A percentile compares a stretch with the other conserved stretches of the same genome.
These are phyloP conservation scores for Aureobasidium sp. DNA, from an alignment of 2,329 filamentous ascomycete genomes.

Conservation along the genomic window DNA sequence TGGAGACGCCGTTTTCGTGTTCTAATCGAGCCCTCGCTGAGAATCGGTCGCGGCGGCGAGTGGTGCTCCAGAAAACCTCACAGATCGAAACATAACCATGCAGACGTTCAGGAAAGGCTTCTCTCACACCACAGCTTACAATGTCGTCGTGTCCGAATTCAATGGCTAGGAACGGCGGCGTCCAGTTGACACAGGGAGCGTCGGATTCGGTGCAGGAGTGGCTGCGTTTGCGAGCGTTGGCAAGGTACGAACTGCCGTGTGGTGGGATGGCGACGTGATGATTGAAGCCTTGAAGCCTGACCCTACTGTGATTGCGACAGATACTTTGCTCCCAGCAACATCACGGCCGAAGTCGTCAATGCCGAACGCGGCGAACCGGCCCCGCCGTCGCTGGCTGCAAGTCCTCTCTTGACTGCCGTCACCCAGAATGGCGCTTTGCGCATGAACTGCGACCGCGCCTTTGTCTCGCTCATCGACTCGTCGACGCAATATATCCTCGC, in stretches of 20 bases:
- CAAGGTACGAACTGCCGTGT: background rate
- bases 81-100: too few species aligned
- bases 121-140: too few species aligned
- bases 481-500: slow-evolving; percentile 29
- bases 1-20: too few species aligned
- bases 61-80: too few species aligned
- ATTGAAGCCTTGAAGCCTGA: background rate
- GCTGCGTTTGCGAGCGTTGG: background rate
- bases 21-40: too few species aligned
- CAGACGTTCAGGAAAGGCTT: background rate
- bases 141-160: too few species aligned
- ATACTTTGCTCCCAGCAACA: background rate
- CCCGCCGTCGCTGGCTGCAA: background rate
- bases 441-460: slow-evolving; percentile 24
- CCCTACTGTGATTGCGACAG: background rate
- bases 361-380: background rate
- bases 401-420: slow-evolving; percentile 15
- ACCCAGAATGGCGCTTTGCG: slow-evolving; percentile 29
- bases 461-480: slow-evolving; percentile 30
- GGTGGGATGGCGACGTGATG: too few species aligned
- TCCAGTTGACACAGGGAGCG: background rate
- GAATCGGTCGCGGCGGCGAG: too few species aligned
- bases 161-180: background rate
- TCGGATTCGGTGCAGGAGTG: slow-evolving; percentile 2
- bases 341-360: slow-evolving; percentile 1